Evolutionary conservation across 768 basidiomycete species (phyloP).

Genomic region (Tulasnella sp.): DNA sequence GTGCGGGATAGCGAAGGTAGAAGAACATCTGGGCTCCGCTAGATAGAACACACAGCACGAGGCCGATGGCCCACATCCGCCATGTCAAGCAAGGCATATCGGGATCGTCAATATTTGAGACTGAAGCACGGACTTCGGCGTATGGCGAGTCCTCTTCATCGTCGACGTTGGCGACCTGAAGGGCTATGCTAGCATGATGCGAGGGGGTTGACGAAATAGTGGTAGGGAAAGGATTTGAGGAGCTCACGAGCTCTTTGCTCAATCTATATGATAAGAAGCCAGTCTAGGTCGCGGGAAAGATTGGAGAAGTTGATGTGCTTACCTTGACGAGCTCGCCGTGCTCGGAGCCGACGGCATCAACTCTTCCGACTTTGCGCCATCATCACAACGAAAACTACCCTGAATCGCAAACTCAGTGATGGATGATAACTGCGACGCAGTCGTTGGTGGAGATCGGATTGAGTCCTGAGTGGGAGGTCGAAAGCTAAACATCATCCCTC

Average conservation of each 20-base stretch:
- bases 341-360: too few relatives aligned
- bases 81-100: conserved; percentile 95
- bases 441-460: background rate
- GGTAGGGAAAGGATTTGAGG: background rate
- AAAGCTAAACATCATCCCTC: background rate
- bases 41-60: conserved; percentile 48
- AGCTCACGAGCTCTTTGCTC: too few relatives aligned
- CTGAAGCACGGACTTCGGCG: conserved; percentile 92
- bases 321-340: too few relatives aligned
- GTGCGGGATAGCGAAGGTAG: conserved; percentile 88
- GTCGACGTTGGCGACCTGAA: conserved; percentile 2
- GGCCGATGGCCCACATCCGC: conserved; percentile 85
- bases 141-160: conserved; percentile 91
- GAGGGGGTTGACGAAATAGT: background rate
- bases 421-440: background rate
- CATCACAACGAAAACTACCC: background rate
- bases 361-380: too few relatives aligned
- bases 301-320: too few relatives aligned
- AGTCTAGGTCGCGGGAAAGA: too few relatives aligned
- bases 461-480: background rate
- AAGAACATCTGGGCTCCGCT: conserved; percentile 85
- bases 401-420: background rate
- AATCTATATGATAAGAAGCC: too few relatives aligned
- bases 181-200: too few relatives aligned
- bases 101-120: conserved; percentile 97